phyloP scores from a whole-genome alignment of 2,329 filamentous ascomycete genomes.

The Exophiala spinifera region DNA sequence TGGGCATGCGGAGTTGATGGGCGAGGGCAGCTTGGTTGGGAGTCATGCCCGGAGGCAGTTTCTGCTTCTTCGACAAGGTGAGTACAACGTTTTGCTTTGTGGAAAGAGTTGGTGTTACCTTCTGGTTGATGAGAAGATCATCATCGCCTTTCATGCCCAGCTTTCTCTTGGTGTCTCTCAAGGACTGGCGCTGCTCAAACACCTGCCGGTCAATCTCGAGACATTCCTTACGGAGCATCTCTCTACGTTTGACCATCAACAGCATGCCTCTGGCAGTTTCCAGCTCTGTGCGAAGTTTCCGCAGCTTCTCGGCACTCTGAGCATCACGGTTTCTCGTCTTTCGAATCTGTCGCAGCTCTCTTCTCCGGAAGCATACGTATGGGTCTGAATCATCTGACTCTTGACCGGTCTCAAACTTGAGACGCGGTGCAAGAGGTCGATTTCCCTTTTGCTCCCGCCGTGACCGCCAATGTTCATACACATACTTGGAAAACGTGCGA shows the following conservation, averaged over 20 bases:
- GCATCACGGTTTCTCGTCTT: slow-evolving; percentile 93
- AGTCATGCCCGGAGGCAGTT: slow-evolving; percentile 58
- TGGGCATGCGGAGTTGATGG: slow-evolving; percentile 65
- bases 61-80: slow-evolving; percentile 62
- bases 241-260: slow-evolving; percentile 72
- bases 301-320: slow-evolving; percentile 90
- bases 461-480: slow-evolving; percentile 87
- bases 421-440: slow-evolving; percentile 67
- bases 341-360: slow-evolving; percentile 88
- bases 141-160: slow-evolving; percentile 89
- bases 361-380: slow-evolving; percentile 94
- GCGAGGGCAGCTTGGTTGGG: slow-evolving; percentile 60
- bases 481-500: slow-evolving; percentile 65
- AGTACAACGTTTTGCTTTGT: slow-evolving; percentile 36
- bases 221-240: slow-evolving; percentile 73
- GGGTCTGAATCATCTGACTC: slow-evolving; percentile 95
- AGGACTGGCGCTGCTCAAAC: slow-evolving; percentile 75
- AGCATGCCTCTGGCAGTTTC: slow-evolving; percentile 84
- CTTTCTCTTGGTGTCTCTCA: slow-evolving; percentile 85
- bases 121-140: slow-evolving; percentile 91
- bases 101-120: slow-evolving; percentile 46
- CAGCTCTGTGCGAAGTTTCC: slow-evolving; percentile 83
- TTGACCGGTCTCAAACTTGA: slow-evolving; percentile 84
- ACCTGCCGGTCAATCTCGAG: slow-evolving; percentile 71
- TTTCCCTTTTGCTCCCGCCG: slow-evolving; percentile 66